Base-by-base conservation (phyloP, 805 yeast species). In the Candida xiaguanensis region DNA sequence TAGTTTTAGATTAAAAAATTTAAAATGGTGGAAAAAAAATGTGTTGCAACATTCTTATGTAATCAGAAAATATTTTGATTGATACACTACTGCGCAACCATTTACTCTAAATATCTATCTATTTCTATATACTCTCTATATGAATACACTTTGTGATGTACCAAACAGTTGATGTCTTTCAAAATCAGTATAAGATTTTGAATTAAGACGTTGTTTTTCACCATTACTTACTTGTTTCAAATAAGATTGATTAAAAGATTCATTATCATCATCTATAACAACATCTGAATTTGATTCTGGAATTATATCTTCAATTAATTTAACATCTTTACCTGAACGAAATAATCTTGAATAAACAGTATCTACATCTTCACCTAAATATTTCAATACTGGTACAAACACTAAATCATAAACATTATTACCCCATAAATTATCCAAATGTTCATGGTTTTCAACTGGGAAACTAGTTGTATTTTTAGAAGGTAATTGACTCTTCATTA, bases 341-440 rank as follows among this genome's bases (percentile, higher is more conserved):
- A 36, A 25, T 18, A 38, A 23, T 19, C 25, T 31, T 13, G 32
- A 31, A 16, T 39, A 40, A 4, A 42, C 45, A 11, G 26, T 30
- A 8, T 40, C 27, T 3, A 36, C 13, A 34, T 43, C 39, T 36
- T 52, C 48, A 2, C 51, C 53, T n/a, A 52, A 46, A 30, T 46
- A 49, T 13, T 40, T 26, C 17, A 59, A 43, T 2, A 69, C 72
- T 38, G 55, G 53, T 24, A 51, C 56, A 44, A 69, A 67, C 16
- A 69, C 72, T 18, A 37, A 37, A 4, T 51, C 51, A 13, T 51
- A 45, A 3, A 84, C 86, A 38, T 80, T 78, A 8, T 72, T 60
- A 8, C 95, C 95, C 98, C 98, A 90, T 12, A 90, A 62, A 40
- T 91, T 77, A 55, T 91, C 98, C 54, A 90, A 67, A 60, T 90